Evolutionary conservation across 352 stramenopile genomes (phyloP).

Genomic region (Sclerospora graminicola): DNA sequence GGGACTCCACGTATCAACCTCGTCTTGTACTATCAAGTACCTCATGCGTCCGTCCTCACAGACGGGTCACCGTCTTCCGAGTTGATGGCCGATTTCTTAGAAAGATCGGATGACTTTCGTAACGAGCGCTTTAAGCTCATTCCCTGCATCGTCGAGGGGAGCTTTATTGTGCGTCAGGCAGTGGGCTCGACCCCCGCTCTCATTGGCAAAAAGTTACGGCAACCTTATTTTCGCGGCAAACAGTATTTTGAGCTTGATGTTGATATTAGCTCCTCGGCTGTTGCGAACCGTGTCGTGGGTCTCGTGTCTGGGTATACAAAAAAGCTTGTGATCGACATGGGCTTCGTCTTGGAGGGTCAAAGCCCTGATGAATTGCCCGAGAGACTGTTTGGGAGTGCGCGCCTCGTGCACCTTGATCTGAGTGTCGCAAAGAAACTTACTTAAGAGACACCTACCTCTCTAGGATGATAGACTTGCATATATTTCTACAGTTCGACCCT

Average conservation of each 20-base stretch:
- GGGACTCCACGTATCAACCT: slow-evolving; percentile 48
- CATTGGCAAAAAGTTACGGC: slow-evolving; percentile 67
- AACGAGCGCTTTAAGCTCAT: slow-evolving; percentile 81
- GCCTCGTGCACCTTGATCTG: slow-evolving; percentile 60
- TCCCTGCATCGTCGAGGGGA: slow-evolving; percentile 68
- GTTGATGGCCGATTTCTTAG: slow-evolving; percentile 64
- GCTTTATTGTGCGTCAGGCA: slow-evolving; percentile 70
- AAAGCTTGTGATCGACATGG: slow-evolving; percentile 80
- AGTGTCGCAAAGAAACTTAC: slow-evolving; percentile 26
- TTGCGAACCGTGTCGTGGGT: slow-evolving; percentile 65
- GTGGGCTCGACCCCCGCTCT: slow-evolving; percentile 62
- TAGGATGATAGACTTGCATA: no score
- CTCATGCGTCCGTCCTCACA: slow-evolving; percentile 34
- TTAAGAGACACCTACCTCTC: no score
- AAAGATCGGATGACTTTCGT: slow-evolving; percentile 63
- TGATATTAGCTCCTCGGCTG: slow-evolving; percentile 58
- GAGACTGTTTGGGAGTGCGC: slow-evolving; percentile 49
- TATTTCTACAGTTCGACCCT: no score
- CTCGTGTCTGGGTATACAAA: slow-evolving; percentile 66
- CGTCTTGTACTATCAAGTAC: slow-evolving; percentile 64
- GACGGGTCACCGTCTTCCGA: slow-evolving; percentile 55
- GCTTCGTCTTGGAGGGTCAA: slow-evolving; percentile 60
- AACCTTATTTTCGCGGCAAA: slow-evolving; percentile 46
- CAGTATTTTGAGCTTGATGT: slow-evolving; percentile 74
- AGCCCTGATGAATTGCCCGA: slow-evolving; percentile 56